These are phyloP conservation scores for Chaetomiaceae sp. DNA, from an alignment of 2,329 filamentous ascomycete species.

Conservation along the genomic window DNA sequence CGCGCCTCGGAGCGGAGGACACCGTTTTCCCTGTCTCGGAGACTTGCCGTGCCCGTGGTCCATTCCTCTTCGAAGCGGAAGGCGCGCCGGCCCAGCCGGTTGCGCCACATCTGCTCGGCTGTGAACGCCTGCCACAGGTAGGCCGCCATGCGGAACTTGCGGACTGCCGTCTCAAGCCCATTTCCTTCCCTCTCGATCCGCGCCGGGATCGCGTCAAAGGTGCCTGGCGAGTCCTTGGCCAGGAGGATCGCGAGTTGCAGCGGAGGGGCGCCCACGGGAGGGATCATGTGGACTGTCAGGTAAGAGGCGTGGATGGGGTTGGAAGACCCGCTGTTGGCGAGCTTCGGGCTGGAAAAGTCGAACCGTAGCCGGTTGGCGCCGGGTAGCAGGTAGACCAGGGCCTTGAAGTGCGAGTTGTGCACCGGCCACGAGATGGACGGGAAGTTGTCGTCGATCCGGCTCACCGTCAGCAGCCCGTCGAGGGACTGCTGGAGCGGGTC, in stretches of 20 bases:
- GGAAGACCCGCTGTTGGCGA: conserved; percentile 62
- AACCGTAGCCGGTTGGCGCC: conserved; percentile 85
- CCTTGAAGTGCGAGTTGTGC: conserved; percentile 85
- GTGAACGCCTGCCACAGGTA: conserved; percentile 98
- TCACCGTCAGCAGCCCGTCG: conserved; percentile 75
- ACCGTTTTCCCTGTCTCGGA: conserved; percentile 64
- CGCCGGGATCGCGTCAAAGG: conserved; percentile 77
- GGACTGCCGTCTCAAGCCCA: conserved; percentile 70
- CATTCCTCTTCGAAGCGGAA: conserved; percentile 96
- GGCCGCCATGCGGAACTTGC: conserved; percentile 90
- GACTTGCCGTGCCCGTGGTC: conserved; percentile 76
- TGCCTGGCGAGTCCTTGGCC: conserved; percentile 80
- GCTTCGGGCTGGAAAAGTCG: conserved; percentile 80
- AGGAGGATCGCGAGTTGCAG: conserved; percentile 85
- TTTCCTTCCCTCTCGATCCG: conserved; percentile 77
- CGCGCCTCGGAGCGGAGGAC: conserved; percentile 87
- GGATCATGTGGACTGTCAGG: conserved; percentile 81
- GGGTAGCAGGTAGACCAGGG: conserved; percentile 81
- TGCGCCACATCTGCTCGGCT: conserved; percentile 90
- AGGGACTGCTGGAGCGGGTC: conserved; percentile 63
- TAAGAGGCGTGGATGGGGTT: conserved; percentile 73
- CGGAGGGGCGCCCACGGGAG: conserved; percentile 71
- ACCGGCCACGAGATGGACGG: conserved; percentile 84
- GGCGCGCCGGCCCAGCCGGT: conserved; percentile 76
- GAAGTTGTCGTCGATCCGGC: conserved; percentile 79